Conservation (phyloP, 2,329 filamentous ascomycete genomes). For the Colletotrichum acutatum region DNA sequence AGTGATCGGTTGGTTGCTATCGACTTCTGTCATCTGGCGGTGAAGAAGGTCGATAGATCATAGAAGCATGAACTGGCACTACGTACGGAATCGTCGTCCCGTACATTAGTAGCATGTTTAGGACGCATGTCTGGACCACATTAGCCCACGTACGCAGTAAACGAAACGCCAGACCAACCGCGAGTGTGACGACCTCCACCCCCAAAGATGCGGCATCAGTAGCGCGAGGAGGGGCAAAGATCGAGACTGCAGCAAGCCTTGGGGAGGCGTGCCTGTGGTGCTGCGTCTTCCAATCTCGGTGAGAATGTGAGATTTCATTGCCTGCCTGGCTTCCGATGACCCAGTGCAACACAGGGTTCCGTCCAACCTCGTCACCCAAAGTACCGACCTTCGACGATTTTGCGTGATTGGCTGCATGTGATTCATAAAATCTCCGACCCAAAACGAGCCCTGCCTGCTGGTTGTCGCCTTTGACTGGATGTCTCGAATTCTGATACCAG, state of each 20-base stretch:
- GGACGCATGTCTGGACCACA: conserved; percentile 7
- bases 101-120: conserved; percentile 15
- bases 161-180: conserved; percentile 8
- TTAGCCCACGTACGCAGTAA: background rate
- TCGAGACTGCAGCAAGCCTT: background rate
- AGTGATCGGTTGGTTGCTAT: conserved; percentile 7
- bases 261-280: background rate
- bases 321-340: background rate
- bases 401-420: conserved; percentile 13
- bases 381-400: background rate
- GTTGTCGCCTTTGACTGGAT: conserved; percentile 15
- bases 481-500: conserved; percentile 19
- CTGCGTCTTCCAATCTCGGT: background rate
- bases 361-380: conserved; percentile 1
- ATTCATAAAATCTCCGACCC: conserved; percentile 29
- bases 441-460: conserved; percentile 15
- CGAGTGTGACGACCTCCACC: background rate
- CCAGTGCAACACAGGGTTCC: background rate
- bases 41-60: conserved; percentile 14
- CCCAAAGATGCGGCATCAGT: background rate
- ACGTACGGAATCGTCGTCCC: conserved; percentile 4
- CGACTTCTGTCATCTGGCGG: conserved; percentile 18
- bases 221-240: background rate
- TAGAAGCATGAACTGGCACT: background rate
- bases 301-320: background rate